Evolutionary conservation across 306 rosid genomes (phyloP).

Genomic region (Citrullus mucosospermus): DNA sequence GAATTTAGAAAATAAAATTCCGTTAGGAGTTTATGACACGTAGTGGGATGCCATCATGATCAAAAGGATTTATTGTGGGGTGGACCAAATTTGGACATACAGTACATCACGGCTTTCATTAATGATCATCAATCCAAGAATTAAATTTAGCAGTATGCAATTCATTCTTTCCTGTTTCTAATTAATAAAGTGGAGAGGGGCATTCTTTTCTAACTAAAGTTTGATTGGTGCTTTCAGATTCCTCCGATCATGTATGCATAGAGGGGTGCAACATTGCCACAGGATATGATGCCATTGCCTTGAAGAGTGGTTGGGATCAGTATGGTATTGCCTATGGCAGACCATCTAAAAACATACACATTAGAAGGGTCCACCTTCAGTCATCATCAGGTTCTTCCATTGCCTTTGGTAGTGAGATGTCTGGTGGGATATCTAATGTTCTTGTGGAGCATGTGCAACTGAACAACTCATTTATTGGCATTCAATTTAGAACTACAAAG

Average conservation of each 20-base stretch:
- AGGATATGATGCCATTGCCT: constrained; percentile 80
- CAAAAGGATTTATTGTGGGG: not conserved
- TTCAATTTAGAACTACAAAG: constrained; percentile 56
- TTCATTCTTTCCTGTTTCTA: not conserved
- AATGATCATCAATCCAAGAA: not conserved
- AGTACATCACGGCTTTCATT: not conserved
- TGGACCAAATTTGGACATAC: not conserved
- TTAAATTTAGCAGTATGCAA: not conserved
- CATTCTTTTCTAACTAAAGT: constrained; percentile 3
- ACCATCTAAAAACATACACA: constrained; percentile 73
- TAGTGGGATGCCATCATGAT: not conserved
- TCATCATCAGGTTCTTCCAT: constrained; percentile 59
- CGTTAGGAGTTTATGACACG: not conserved
- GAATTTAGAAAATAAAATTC: not conserved
- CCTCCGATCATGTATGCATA: constrained; percentile 76
- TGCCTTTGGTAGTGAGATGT: constrained; percentile 95
- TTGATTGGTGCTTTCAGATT: constrained; percentile 45
- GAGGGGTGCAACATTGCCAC: constrained; percentile 62
- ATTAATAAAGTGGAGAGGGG: not conserved
- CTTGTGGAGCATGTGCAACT: constrained; percentile 56
- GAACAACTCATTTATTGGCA: constrained; percentile 53
- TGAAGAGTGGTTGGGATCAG: constrained; percentile 98
- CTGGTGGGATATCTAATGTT: constrained; percentile 82
- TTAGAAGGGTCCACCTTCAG: constrained; percentile 55
- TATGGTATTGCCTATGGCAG: constrained; percentile 83